Evolutionary conservation across 2,329 filamentous ascomycete species (phyloP).

Genomic region (Ilyonectria destructans): DNA sequence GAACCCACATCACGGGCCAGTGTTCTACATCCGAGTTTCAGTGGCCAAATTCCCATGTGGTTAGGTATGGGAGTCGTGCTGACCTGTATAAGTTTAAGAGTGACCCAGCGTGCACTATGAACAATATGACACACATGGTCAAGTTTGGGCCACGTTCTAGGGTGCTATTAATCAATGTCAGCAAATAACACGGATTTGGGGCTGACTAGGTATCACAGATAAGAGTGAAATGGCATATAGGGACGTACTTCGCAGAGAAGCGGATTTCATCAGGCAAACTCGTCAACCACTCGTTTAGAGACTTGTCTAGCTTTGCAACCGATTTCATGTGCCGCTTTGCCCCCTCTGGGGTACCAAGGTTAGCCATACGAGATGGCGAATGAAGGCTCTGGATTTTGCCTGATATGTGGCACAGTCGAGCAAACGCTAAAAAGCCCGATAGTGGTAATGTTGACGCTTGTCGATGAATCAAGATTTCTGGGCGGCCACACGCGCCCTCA

Average conservation of each 20-base stretch:
- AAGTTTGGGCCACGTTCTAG: conserved; percentile 37
- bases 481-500: conserved; percentile 23
- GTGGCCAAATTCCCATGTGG: background rate
- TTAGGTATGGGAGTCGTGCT: too few relatives aligned
- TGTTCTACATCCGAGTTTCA: background rate
- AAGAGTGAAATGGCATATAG: background rate
- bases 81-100: conserved; percentile 47
- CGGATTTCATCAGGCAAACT: conserved; percentile 44
- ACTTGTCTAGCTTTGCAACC: conserved; percentile 13
- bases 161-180: background rate
- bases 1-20: background rate
- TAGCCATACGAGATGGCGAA: conserved; percentile 37
- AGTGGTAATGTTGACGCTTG: conserved; percentile 27
- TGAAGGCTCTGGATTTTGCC: conserved; percentile 46
- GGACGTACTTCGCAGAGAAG: conserved; percentile 42
- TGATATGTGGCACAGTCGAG: conserved; percentile 47
- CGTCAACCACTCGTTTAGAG: conserved; percentile 22
- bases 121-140: conserved; percentile 50
- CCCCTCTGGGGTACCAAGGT: conserved; percentile 22
- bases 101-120: conserved; percentile 49
- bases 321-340: conserved; percentile 2
- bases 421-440: conserved; percentile 50
- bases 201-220: background rate
- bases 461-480: background rate
- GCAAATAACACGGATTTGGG: background rate